Conservation (phyloP, 345 rosid species). For the Reutealis trisperma region DNA sequence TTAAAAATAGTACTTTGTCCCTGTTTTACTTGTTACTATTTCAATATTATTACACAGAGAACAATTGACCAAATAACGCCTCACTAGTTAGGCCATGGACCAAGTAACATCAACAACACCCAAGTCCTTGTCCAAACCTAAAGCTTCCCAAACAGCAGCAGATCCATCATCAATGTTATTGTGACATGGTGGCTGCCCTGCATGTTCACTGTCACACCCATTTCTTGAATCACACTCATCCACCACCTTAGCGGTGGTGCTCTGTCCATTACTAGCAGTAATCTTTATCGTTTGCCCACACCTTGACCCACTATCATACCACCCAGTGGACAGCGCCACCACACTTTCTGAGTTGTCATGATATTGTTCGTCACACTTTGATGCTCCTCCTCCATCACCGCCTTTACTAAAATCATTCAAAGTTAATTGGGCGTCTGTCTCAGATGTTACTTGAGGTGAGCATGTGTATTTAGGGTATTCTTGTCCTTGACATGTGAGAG, state of each 20-base stretch:
- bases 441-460: slow-evolving; percentile 34
- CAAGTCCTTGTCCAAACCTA: slow-evolving; percentile 26
- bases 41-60: no score
- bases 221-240: slow-evolving; percentile 43
- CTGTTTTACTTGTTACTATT: no score
- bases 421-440: slow-evolving; percentile 28
- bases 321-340: slow-evolving; percentile 48
- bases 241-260: slow-evolving; percentile 33
- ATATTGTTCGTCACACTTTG: slow-evolving; percentile 30
- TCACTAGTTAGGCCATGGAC: slow-evolving; percentile 17
- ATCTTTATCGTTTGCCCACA: slow-evolving; percentile 38
- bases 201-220: slow-evolving; percentile 46
- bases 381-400: slow-evolving; percentile 32
- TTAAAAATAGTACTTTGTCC: no score
- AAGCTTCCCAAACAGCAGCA: slow-evolving; percentile 42
- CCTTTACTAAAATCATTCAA: slow-evolving; percentile 44
- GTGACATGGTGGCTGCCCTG: slow-evolving; percentile 32
- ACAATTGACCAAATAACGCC: no score
- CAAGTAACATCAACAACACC: slow-evolving; percentile 41
- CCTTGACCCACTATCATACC: slow-evolving; percentile 35
- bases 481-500: slow-evolving; percentile 4
- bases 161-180: slow-evolving; percentile 48
- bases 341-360: slow-evolving; percentile 22
- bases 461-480: slow-evolving; percentile 18
- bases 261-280: slow-evolving; percentile 26